A percentile compares a stretch with the other conserved stretches of the same genome.
phyloP scores from a whole-genome alignment of 2,329 filamentous ascomycete species.

The Alternaria atra region DNA sequence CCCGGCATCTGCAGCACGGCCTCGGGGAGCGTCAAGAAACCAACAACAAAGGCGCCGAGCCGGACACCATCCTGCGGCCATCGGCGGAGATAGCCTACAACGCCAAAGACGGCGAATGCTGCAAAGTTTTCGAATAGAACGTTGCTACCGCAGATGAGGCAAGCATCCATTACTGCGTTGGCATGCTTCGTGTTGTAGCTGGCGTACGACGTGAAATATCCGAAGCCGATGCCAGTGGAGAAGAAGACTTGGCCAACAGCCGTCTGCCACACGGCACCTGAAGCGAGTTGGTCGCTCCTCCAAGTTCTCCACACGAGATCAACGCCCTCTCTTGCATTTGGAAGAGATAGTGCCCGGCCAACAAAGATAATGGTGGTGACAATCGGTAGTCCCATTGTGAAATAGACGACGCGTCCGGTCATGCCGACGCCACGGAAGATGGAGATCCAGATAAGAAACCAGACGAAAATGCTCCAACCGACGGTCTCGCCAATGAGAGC shows the following conservation, averaged over 20 bases:
- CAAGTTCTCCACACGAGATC: constrained; percentile 60
- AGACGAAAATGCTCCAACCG: constrained; percentile 66
- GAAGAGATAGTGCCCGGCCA: constrained; percentile 62
- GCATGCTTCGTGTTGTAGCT: constrained; percentile 66
- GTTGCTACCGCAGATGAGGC: constrained; percentile 65
- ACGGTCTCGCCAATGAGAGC: constrained; percentile 65
- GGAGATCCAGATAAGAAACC: constrained; percentile 68
- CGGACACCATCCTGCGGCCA: constrained; percentile 56
- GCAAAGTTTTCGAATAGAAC: constrained; percentile 65
- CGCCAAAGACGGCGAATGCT: constrained; percentile 63
- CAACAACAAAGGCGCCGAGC: constrained; percentile 65
- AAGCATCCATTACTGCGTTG: constrained; percentile 67
- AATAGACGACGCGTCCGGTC: constrained; percentile 68
- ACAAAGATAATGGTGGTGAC: constrained; percentile 66
- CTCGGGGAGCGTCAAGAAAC: constrained; percentile 66
- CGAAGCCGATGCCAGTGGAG: constrained; percentile 67
- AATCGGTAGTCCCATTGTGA: constrained; percentile 69
- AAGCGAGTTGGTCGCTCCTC: constrained; percentile 61
- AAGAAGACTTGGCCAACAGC: constrained; percentile 69
- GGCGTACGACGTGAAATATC: constrained; percentile 65
- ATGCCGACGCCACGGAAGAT: constrained; percentile 68
- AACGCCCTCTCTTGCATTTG: constrained; percentile 63
- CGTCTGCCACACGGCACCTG: constrained; percentile 66
- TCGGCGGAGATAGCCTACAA: constrained; percentile 60
- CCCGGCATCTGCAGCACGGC: constrained; percentile 66